A percentile compares a stretch with the other conserved stretches of the same genome.
These are phyloP conservation scores for Pyrenophora seminiperda DNA, from an alignment of 2,329 filamentous ascomycete genomes.

Conservation along the genomic window DNA sequence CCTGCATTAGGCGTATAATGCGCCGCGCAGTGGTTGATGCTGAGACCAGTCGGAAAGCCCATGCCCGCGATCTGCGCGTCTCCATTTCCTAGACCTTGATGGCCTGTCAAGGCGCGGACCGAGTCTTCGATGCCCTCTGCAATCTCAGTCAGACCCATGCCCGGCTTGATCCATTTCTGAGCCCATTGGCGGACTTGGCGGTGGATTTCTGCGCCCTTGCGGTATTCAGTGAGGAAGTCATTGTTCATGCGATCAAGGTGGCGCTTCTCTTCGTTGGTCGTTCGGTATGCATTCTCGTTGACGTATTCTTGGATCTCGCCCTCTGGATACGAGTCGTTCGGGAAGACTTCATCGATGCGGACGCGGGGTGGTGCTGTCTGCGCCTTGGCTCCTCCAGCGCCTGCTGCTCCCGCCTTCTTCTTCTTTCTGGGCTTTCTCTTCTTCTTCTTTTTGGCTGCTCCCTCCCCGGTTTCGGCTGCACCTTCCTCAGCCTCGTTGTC, in stretches of 20 bases:
- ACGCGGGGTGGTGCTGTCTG: conserved; percentile 81
- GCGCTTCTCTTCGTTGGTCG: conserved; percentile 82
- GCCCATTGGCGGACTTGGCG: conserved; percentile 85
- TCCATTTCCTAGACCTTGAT: conserved; percentile 76
- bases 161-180: conserved; percentile 79
- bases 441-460: conserved; percentile 74
- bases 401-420: conserved; percentile 59
- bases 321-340: conserved; percentile 72
- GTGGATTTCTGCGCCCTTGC: conserved; percentile 86
- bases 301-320: conserved; percentile 80
- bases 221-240: conserved; percentile 80
- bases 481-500: conserved; percentile 59
- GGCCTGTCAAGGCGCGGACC: conserved; percentile 76
- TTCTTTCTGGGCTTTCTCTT: conserved; percentile 79
- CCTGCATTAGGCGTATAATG: conserved; percentile 88
- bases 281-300: conserved; percentile 77
- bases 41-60: conserved; percentile 84
- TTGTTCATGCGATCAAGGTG: conserved; percentile 80
- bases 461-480: conserved; percentile 42
- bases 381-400: conserved; percentile 59
- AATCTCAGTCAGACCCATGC: conserved; percentile 79
- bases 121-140: conserved; percentile 86
- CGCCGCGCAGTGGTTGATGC: conserved; percentile 82
- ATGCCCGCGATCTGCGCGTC: conserved; percentile 80
- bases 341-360: conserved; percentile 73